Evolutionary conservation across 495 filamentous ascomycete species (phyloP).

Genomic region (Penicillium robsamsonii): DNA sequence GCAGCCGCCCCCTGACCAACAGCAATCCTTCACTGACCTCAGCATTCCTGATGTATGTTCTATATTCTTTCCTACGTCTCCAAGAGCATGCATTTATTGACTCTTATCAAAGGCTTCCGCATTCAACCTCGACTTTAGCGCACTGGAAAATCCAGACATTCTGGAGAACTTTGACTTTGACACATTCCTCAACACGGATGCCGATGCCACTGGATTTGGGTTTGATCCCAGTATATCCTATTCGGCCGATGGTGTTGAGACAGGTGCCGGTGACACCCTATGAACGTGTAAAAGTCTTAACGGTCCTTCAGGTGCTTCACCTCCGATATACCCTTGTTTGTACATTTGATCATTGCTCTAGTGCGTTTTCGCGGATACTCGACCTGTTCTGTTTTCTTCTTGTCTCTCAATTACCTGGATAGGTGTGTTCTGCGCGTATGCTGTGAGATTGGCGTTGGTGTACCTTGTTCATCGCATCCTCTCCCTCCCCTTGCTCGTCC

Average conservation of each 20-base stretch:
- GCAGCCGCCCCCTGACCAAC: constrained; percentile 46
- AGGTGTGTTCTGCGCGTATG: constrained; percentile 29
- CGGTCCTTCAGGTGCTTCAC: constrained; percentile 40
- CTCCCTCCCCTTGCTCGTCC: constrained; percentile 25
- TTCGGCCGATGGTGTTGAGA: constrained; percentile 49
- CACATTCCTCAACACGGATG: constrained; percentile 75
- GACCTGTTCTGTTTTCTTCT: constrained; percentile 24
- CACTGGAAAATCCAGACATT: constrained; percentile 63
- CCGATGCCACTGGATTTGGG: constrained; percentile 48
- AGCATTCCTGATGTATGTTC: constrained; percentile 43
- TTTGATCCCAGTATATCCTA: constrained; percentile 52
- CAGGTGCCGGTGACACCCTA: constrained; percentile 46
- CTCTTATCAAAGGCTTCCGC: constrained; percentile 23
- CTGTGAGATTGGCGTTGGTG: constrained; percentile 46
- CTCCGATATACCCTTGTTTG: constrained; percentile 50
- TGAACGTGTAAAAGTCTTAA: constrained; percentile 40
- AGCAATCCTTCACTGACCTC: constrained; percentile 39
- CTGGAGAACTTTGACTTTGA: constrained; percentile 95
- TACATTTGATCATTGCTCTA: constrained; percentile 40
- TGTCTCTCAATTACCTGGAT: constrained; percentile 31
- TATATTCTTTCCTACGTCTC: constrained; percentile 23
- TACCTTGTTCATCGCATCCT: constrained; percentile 30
- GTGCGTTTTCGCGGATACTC: constrained; percentile 24
- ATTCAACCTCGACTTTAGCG: constrained; percentile 61
- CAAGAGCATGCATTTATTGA: constrained; percentile 23